Base-by-base conservation (phyloP, 805 yeast genomes). In the Candida adriatica region DNA sequence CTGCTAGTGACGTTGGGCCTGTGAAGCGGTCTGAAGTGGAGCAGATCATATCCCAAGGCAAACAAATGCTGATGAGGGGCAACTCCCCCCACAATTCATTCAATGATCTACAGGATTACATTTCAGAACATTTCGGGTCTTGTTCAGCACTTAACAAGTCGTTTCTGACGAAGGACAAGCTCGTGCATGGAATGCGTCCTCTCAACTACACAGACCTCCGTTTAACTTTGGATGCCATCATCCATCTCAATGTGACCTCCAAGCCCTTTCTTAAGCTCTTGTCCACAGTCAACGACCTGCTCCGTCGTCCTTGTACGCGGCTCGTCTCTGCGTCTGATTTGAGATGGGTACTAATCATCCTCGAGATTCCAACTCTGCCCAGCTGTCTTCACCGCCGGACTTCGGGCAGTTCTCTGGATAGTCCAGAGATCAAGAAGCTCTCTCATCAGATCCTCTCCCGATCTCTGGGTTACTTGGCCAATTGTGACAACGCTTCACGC, bases 401-500 rank as follows among this genome's bases (percentile, higher is more conserved):
- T 33, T 6, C 17, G 30, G 16, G 6, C 4, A 18, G 18, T 6
- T 18, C 13, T 10, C 42, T 49, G 8, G 67, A 68, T 17, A 57
- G 69, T 1, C 67, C 71, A 0, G 82, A 74, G 42, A 63, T 79
- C 15, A 68, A 69, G 37, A 52, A 70, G 0, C 46, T 75, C 11
- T 68, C 80, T n/a, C 78, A 80, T 46, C 88, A 83, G 30, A 62
- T 88, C 4, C 51, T 79, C 16, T 83, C 82, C 48, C 63, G 87
- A 24, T 59, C 73, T 2, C 59, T 85, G 22, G 95, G 96, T 0
- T 60, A 79, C 6, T 45, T 87, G 30, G 66, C 88, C 1, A 66
- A 73, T 41, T 42, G 68, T 1, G 68, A 67, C 24, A 48, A 61
- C 4, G 45, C 52, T 2, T 46, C 58, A 4, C 51, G 65, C 4